These are phyloP conservation scores for Aureobasidium sp. DNA, from an alignment of 2,329 filamentous ascomycete species.

Conservation along the genomic window DNA sequence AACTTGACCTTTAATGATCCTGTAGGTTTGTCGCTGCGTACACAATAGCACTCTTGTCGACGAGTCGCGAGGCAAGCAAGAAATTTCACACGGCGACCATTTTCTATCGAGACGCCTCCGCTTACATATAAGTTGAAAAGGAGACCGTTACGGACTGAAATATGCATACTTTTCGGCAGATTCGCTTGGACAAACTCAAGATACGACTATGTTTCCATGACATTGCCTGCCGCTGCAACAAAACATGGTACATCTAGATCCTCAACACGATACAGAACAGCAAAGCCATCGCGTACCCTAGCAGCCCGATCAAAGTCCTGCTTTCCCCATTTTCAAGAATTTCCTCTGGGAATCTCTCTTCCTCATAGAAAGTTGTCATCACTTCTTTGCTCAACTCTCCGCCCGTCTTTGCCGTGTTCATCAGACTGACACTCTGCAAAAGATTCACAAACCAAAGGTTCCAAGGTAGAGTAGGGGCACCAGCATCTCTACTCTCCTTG, in stretches of 20 bases:
- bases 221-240: neutral
- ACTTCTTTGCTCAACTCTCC: constrained; percentile 21
- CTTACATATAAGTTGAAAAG: no score
- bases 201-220: neutral
- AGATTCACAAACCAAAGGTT: constrained; percentile 26
- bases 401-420: constrained; percentile 16
- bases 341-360: constrained; percentile 27
- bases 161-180: neutral
- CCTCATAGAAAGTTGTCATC: constrained; percentile 24
- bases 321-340: constrained; percentile 21
- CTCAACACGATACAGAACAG: constrained; percentile 8
- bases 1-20: no score
- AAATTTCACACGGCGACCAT: no score
- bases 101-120: no score
- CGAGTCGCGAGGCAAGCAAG: no score
- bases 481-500: constrained; percentile 22
- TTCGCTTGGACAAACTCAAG: no score
- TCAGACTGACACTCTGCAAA: constrained; percentile 21
- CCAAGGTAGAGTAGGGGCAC: constrained; percentile 20
- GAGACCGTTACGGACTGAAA: neutral
- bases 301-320: constrained; percentile 21
- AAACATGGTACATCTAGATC: neutral
- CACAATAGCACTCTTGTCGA: no score
- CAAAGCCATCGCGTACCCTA: constrained; percentile 18
- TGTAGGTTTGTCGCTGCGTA: no score